These are phyloP conservation scores for Leptographium flavum DNA, from an alignment of 2,329 filamentous ascomycete genomes.

Conservation along the genomic window DNA sequence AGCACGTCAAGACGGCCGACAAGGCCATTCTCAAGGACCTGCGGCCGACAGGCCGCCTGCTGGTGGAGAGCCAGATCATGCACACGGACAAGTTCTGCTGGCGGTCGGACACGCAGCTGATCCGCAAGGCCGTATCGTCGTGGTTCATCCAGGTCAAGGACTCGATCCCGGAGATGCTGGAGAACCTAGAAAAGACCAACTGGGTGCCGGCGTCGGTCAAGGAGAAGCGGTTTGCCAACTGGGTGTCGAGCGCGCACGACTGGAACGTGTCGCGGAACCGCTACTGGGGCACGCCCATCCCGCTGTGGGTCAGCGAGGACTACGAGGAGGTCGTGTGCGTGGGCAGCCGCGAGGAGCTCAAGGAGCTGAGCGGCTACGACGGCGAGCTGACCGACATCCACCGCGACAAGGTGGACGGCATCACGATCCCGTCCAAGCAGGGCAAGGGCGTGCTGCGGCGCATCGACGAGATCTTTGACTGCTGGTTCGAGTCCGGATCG, in stretches of 20 bases:
- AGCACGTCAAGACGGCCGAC: constrained; percentile 85
- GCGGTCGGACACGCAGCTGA: constrained; percentile 86
- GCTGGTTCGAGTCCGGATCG: constrained; percentile 38
- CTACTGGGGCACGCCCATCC: constrained; percentile 65
- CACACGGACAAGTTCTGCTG: constrained; percentile 93
- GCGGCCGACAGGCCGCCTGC: constrained; percentile 59
- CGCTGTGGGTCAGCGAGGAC: constrained; percentile 72
- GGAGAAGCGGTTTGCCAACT: constrained; percentile 78
- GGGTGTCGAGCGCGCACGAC: constrained; percentile 82
- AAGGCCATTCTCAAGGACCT: constrained; percentile 86
- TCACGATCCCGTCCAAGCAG: constrained; percentile 81
- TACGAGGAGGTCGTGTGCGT: constrained; percentile 75
- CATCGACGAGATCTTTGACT: constrained; percentile 48
- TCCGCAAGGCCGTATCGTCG: constrained; percentile 80
- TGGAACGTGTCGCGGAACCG: constrained; percentile 93
- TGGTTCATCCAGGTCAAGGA: constrained; percentile 88
- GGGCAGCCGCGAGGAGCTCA: constrained; percentile 73
- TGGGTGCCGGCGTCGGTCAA: constrained; percentile 90
- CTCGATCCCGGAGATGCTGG: constrained; percentile 76
- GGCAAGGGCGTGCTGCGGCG: constrained; percentile 50
- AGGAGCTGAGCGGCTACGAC: constrained; percentile 70
- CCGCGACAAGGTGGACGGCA: constrained; percentile 82
- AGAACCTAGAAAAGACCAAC: constrained; percentile 76
- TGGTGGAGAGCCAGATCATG: constrained; percentile 75
- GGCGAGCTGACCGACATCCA: constrained; percentile 78